Conservation (phyloP, 2,329 filamentous ascomycete genomes). For the Paracoccidioides brasiliensis region DNA sequence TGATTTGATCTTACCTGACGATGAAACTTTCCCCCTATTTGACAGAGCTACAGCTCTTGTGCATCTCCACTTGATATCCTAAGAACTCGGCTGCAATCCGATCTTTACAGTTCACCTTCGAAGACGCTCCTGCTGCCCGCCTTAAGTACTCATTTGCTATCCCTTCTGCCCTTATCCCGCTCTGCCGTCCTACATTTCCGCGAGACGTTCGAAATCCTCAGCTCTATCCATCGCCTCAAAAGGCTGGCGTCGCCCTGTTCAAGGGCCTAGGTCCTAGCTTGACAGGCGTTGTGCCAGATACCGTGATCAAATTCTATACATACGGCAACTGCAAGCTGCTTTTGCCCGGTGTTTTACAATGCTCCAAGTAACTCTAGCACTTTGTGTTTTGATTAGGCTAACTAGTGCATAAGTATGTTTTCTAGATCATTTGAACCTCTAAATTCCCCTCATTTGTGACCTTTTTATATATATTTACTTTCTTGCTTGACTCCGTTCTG, state of each 20-base stretch:
- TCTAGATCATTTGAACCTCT: too few species aligned
- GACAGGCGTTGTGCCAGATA: constrained; percentile 74
- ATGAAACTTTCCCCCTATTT: too few species aligned
- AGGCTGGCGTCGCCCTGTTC: constrained; percentile 71
- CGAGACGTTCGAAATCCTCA: constrained; percentile 76
- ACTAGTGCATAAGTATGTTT: too few species aligned
- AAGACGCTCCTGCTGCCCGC: neutral
- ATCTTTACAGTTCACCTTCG: constrained; percentile 74
- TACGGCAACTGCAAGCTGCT: constrained; percentile 71
- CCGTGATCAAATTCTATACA: constrained; percentile 87
- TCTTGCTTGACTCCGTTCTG: too few species aligned
- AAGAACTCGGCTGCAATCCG: constrained; percentile 84
- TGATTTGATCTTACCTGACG: too few species aligned
- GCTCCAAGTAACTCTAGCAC: too few species aligned
- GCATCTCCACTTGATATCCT: constrained; percentile 89
- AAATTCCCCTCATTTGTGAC: too few species aligned
- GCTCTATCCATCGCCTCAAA: constrained; percentile 69
- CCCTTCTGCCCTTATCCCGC: constrained; percentile 4
- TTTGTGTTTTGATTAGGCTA: too few species aligned
- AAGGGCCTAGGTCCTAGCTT: constrained; percentile 85
- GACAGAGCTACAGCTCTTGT: constrained; percentile 73
- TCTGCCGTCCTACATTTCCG: constrained; percentile 50
- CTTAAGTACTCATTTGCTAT: constrained; percentile 1
- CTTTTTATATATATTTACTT: too few species aligned
- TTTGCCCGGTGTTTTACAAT: constrained; percentile 38